Conservation (phyloP, 2,329 filamentous ascomycete genomes). For the Aspergillus unguis region DNA sequence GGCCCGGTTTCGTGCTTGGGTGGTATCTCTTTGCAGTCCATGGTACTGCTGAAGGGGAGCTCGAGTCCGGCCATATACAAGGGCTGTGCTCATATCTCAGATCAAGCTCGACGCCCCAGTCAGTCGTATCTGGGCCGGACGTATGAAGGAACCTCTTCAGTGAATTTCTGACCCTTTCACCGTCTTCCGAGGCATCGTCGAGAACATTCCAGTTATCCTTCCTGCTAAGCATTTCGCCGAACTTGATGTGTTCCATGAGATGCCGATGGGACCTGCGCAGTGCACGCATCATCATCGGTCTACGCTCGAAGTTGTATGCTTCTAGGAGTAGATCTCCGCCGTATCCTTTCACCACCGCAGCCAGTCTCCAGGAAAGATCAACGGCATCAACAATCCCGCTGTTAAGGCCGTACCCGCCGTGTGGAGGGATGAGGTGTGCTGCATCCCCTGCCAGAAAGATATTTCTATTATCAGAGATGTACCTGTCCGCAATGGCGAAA, state of each 20-base stretch:
- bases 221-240: background rate
- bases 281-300: slow-evolving; percentile 25
- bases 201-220: background rate
- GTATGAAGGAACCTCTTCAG: background rate
- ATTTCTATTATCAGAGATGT: slow-evolving; percentile 13
- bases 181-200: background rate
- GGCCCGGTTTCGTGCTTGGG: slow-evolving; percentile 31
- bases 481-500: slow-evolving; percentile 28
- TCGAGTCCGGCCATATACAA: slow-evolving; percentile 16
- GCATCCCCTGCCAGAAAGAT: slow-evolving; percentile 35
- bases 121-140: slow-evolving; percentile 15
- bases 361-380: slow-evolving; percentile 37
- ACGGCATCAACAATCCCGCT: slow-evolving; percentile 35
- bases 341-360: slow-evolving; percentile 25
- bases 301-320: slow-evolving; percentile 30
- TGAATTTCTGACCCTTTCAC: background rate
- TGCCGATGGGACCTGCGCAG: slow-evolving; percentile 23
- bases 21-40: slow-evolving; percentile 16
- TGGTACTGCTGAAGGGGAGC: background rate
- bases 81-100: slow-evolving; percentile 19
- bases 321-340: slow-evolving; percentile 23
- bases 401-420: slow-evolving; percentile 41
- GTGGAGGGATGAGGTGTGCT: slow-evolving; percentile 35
- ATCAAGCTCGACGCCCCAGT: slow-evolving; percentile 24
- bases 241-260: slow-evolving; percentile 10